These are phyloP conservation scores for Pichia sp. DNA, from an alignment of 1,139 yeast species.

Conservation along the genomic window DNA sequence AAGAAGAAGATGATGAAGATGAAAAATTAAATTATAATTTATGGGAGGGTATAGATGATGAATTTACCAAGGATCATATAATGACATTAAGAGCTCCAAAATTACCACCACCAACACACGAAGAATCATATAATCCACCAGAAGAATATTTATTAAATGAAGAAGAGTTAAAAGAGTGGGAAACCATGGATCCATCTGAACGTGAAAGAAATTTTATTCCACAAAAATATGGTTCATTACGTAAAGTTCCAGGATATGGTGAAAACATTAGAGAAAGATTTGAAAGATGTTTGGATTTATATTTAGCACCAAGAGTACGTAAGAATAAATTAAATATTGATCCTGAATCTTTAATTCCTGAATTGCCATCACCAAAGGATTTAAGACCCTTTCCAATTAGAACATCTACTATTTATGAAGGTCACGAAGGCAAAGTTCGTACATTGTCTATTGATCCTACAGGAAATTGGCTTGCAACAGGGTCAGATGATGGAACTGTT, in stretches of 20 bases:
- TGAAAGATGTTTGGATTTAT: constrained; percentile 88
- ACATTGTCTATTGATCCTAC: constrained; percentile 78
- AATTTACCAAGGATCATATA: constrained; percentile 57
- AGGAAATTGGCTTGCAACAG: constrained; percentile 95
- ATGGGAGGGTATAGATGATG: constrained; percentile 70
- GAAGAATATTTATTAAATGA: constrained; percentile 80
- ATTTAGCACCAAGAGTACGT: constrained; percentile 94
- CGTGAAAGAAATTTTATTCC: constrained; percentile 78
- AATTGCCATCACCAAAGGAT: constrained; percentile 94
- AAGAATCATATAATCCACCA: constrained; percentile 96
- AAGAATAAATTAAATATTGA: constrained; percentile 87
- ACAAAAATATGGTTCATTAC: constrained; percentile 68
- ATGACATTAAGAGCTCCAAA: constrained; percentile 96
- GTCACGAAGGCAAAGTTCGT: constrained; percentile 80
- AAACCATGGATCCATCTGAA: constrained; percentile 64
- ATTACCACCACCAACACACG: constrained; percentile 91
- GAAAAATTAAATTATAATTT: constrained; percentile 56
- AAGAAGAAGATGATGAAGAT: constrained; percentile 40
- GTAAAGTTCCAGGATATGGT: constrained; percentile 91
- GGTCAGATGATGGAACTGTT: constrained; percentile 95
- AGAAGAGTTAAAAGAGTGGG: constrained; percentile 74
- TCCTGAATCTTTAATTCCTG: constrained; percentile 94
- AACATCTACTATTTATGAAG: constrained; percentile 75
- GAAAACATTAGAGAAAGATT: constrained; percentile 84
- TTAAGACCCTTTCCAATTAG: constrained; percentile 96